phyloP scores from a whole-genome alignment of 805 yeast species.

The Millerago galiae region DNA sequence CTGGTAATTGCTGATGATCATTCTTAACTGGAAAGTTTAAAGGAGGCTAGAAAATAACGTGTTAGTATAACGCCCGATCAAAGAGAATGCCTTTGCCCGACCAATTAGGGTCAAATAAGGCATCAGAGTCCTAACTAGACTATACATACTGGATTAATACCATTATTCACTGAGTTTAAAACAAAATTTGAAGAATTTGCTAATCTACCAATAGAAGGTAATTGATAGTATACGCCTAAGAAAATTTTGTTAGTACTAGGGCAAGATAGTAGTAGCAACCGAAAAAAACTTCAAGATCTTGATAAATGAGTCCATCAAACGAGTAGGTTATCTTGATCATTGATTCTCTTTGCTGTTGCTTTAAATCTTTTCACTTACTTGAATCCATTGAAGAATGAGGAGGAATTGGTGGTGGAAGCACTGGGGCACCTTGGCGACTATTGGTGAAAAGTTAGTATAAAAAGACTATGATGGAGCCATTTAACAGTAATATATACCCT shows the following conservation, averaged over 20 bases:
- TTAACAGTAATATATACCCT: no score
- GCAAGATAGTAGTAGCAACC: neutral
- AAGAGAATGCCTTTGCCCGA: neutral
- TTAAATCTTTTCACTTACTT: constrained; percentile 13
- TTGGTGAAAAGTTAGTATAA: constrained; percentile 3
- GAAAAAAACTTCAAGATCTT: neutral
- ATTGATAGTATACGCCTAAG: constrained; percentile 16
- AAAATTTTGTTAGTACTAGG: constrained; percentile 12
- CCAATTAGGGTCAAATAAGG: neutral
- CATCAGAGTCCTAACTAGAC: neutral
- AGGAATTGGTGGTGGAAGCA: constrained; percentile 47
- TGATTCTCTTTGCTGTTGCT: neutral
- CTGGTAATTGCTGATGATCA: constrained; percentile 11
- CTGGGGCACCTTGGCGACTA: constrained; percentile 53
- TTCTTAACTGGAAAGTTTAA: constrained; percentile 4
- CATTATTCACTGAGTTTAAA: constrained; percentile 13
- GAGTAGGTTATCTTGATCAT: neutral
- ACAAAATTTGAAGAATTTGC: constrained; percentile 13
- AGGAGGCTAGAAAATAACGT: constrained; percentile 7
- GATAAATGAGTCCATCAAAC: neutral
- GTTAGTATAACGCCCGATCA: neutral
- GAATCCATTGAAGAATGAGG: constrained; percentile 20
- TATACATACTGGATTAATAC: constrained; percentile 12
- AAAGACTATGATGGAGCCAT: neutral
- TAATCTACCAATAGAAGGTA: constrained; percentile 19